Conservation (phyloP, 2,329 filamentous ascomycete genomes). For the Leptographium wingfieldii region DNA sequence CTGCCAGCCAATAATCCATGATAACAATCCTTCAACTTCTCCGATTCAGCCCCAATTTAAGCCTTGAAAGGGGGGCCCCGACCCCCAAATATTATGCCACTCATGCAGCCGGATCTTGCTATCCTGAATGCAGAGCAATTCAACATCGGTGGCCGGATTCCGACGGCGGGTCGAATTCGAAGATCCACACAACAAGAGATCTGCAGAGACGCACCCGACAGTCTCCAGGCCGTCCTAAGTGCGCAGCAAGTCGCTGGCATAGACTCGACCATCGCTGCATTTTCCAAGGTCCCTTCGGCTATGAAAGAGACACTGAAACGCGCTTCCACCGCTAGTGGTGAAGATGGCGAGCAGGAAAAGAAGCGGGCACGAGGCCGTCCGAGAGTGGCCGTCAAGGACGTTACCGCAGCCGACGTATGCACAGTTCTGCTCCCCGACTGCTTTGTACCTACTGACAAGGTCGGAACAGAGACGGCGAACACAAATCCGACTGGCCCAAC, state of each 20-base stretch:
- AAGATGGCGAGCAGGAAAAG: slow-evolving; percentile 21
- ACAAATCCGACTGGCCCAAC: slow-evolving; percentile 76
- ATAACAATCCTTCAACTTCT: neutral
- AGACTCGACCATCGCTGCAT: neutral
- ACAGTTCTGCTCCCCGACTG: slow-evolving; percentile 14
- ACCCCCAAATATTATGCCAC: slow-evolving; percentile 10
- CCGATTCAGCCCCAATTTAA: neutral
- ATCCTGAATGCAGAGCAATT: slow-evolving; percentile 36
- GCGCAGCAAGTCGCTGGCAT: neutral
- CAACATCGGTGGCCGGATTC: slow-evolving; percentile 20
- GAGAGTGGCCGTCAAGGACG: slow-evolving; percentile 61
- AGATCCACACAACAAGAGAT: neutral
- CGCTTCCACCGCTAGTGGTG: slow-evolving; percentile 3
- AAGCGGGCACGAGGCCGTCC: slow-evolving; percentile 61
- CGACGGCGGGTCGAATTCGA: neutral
- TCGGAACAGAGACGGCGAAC: slow-evolving; percentile 58
- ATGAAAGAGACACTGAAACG: neutral
- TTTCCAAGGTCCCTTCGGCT: no score
- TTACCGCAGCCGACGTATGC: slow-evolving; percentile 67
- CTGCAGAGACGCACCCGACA: neutral
- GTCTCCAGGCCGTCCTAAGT: neutral
- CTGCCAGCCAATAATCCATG: neutral
- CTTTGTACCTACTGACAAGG: slow-evolving; percentile 1
- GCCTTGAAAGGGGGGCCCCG: neutral
- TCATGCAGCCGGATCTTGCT: slow-evolving; percentile 23